Evolutionary conservation across 148 eudicot species (phyloP).

Genomic region (Amaranthus cruentus): DNA sequence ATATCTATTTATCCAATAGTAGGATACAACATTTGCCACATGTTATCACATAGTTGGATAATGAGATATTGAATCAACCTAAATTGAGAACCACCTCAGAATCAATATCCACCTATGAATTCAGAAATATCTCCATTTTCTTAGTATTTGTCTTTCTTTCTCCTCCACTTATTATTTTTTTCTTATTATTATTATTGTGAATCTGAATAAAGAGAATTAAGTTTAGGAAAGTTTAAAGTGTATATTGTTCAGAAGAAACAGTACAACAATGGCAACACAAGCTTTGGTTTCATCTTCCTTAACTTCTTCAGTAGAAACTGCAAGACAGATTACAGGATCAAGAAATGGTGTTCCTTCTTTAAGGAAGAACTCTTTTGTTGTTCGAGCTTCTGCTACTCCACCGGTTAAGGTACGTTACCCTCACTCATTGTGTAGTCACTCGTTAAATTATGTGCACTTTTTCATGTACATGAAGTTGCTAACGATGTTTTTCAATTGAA

Average conservation of each 20-base stretch:
- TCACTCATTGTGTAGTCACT: too few relatives aligned
- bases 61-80: conserved; percentile 44
- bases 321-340: conserved; percentile 58
- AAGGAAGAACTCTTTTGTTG: conserved; percentile 65
- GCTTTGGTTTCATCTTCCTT: conserved; percentile 83
- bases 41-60: conserved; percentile 44
- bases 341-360: conserved; percentile 39
- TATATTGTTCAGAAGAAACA: too few relatives aligned
- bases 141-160: conserved; percentile 9
- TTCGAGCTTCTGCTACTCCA: conserved; percentile 78
- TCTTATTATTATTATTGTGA: background rate
- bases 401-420: conserved; percentile 67
- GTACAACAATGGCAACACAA: conserved; percentile 65
- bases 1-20: conserved; percentile 43
- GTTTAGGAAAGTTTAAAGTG: background rate
- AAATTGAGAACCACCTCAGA: conserved; percentile 30
- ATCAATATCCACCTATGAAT: conserved; percentile 35
- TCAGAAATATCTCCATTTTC: conserved; percentile 9
- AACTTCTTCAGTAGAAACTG: conserved; percentile 60
- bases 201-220: too few relatives aligned
- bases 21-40: conserved; percentile 28
- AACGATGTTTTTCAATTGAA: too few relatives aligned
- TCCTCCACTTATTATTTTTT: conserved; percentile 22
- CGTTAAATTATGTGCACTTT: too few relatives aligned
- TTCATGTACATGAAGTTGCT: too few relatives aligned